Conservation (phyloP, 352 stramenopile genomes). For the Thraustotheca clavata region DNA sequence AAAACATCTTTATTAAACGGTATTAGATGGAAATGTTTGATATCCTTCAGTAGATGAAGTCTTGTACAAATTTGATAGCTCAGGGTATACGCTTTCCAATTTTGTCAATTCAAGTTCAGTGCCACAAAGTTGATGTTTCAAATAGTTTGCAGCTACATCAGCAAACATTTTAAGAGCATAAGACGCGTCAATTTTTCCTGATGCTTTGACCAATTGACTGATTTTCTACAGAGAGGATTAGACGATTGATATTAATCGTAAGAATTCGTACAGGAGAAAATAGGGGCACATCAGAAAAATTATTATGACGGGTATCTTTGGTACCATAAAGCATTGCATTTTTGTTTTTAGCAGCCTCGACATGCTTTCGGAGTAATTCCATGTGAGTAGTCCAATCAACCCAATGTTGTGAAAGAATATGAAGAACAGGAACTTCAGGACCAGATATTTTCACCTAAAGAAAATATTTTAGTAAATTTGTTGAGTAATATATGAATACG, state of each 20-base stretch:
- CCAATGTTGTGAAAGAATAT: slow-evolving; percentile 61
- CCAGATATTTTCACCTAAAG: too few species aligned
- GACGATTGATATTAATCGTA: neutral
- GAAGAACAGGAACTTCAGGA: slow-evolving; percentile 34
- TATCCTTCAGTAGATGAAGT: neutral
- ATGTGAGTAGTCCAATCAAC: slow-evolving; percentile 43
- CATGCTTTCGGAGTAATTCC: slow-evolving; percentile 34
- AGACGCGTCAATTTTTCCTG: slow-evolving; percentile 37
- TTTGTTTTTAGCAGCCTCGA: slow-evolving; percentile 29
- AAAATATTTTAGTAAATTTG: too few species aligned
- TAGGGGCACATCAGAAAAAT: slow-evolving; percentile 58
- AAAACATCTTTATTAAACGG: too few species aligned
- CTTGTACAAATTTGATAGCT: neutral
- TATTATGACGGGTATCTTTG: slow-evolving; percentile 46
- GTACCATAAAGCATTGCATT: slow-evolving; percentile 35
- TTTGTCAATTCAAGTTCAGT: neutral
- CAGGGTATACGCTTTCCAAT: neutral
- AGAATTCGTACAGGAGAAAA: slow-evolving; percentile 35
- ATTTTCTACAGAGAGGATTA: slow-evolving; percentile 22
- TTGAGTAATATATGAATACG: too few species aligned
- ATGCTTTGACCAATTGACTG: slow-evolving; percentile 40
- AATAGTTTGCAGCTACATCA: slow-evolving; percentile 41
- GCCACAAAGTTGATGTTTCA: slow-evolving; percentile 16
- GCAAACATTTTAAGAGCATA: slow-evolving; percentile 37
- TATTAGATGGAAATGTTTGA: neutral